These are phyloP conservation scores for Cyberlindnera misumaiensis DNA, from an alignment of 805 yeast genomes.

Conservation along the genomic window DNA sequence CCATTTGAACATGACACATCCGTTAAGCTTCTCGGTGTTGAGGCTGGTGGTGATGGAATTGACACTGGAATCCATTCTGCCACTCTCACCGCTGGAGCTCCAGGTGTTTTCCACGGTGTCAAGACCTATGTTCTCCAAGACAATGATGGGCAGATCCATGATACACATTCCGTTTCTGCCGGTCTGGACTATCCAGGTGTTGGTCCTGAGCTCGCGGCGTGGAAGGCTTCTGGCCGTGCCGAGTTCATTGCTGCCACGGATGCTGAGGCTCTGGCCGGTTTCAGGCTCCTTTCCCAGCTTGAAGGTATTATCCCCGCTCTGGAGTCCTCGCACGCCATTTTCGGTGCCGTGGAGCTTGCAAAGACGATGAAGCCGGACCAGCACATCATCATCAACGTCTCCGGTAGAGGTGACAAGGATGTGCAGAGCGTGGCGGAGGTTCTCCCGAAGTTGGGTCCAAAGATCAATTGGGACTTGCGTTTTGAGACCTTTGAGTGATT, in stretches of 20 bases:
- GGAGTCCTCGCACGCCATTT: conserved; percentile 95
- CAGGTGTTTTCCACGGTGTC: conserved; percentile 98
- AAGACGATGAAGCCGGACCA: conserved; percentile 73
- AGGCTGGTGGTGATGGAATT: conserved; percentile 98
- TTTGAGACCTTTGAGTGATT: conserved; percentile 42
- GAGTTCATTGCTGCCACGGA: conserved; percentile 88
- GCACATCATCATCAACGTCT: conserved; percentile 79
- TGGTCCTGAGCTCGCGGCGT: conserved; percentile 93
- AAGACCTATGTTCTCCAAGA: conserved; percentile 89
- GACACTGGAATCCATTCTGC: conserved; percentile 90
- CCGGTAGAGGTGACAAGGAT: conserved; percentile 99
- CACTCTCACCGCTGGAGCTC: conserved; percentile 87
- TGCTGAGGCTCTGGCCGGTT: conserved; percentile 90
- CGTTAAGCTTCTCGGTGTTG: conserved; percentile 86
- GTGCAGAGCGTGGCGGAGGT: conserved; percentile 96
- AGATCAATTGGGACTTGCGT: conserved; percentile 94
- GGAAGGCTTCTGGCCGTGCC: conserved; percentile 94
- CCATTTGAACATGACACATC: conserved; percentile 80
- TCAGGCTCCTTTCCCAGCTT: conserved; percentile 78
- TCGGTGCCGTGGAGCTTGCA: conserved; percentile 85
- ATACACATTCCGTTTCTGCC: conserved; percentile 96
- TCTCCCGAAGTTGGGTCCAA: conserved; percentile 81
- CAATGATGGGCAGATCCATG: conserved; percentile 91
- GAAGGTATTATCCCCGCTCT: conserved; percentile 99
- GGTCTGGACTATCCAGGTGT: conserved; percentile 99